Base-by-base conservation (phyloP, 2,329 filamentous ascomycete species). In the Rhynchosporium graminicola region DNA sequence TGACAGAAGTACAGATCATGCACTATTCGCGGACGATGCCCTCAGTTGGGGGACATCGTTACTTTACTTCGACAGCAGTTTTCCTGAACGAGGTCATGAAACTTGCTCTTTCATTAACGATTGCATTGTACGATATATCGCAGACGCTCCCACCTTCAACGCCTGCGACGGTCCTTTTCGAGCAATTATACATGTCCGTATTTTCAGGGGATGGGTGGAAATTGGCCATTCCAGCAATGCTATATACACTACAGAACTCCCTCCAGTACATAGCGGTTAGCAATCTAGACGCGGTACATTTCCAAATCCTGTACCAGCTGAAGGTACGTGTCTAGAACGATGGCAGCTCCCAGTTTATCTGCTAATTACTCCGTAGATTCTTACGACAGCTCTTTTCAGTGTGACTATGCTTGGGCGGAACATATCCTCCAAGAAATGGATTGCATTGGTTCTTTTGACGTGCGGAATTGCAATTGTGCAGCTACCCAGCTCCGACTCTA, bases 21-120 rank as follows among this genome's bases (percentile, higher is more conserved):
- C 94, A 97, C 79, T 97, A 98, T 77, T 97, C 93, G 36, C 87
- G 93, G 68, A 87, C 96, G 64, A 97, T 97, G 93, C 90, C 92
- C n/a, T 83, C 87, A 9, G 81, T 84, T 9, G 87, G 88, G 74
- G 91, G 92, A 68, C 91, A 93, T 73, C 88, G 93, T 74, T 98
- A 97, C 77, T 91, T 95, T 70, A 88, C 94, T 45, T 97, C 93
- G 47, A 98, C 95, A 9, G 93, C 94, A 48, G 91, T 99, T 60
- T 91, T 98, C 74, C 82, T 98, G 66, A 95, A 93, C 76, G 95
- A 99, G 77, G 83, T 97, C 52, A 84, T 97, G 71, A 98, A 98
- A 77, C 83, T 98, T 40, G 85, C 87, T 43, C 86, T 98, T 60
- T 96, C 91, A 69, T 80, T 97, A 47, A 92, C 90, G 5, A 88